Evolutionary conservation across 2,329 filamentous ascomycete species (phyloP), one percentile per base, ranked within the genome.

Genomic region (Diaporthe sp.): DNA sequence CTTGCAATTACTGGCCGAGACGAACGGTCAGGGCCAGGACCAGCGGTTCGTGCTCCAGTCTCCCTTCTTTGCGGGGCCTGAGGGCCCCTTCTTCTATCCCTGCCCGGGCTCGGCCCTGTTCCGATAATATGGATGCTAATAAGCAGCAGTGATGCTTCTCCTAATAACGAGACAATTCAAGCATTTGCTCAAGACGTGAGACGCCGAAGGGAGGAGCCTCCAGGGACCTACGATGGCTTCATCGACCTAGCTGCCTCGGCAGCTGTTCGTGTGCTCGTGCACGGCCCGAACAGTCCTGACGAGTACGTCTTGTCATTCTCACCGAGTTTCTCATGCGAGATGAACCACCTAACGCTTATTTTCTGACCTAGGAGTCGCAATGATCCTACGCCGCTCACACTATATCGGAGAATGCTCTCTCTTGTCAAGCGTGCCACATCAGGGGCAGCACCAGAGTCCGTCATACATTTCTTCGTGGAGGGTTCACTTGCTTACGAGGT

Each of bases 171-270:
- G 25, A 15, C 5, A 10, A 37, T 73, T 7, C 58, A 65, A 25
- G 57, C 46, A 17, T 73, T 73, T 19, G 58, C 31, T 1, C 17
- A 25, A 34, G 60, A 65, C n/a, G 71, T 73, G n/a, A 55, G 58
- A 37, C 58, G 58, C 37, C 58, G 71, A 9, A 73, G 57, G 37
- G 19, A 42, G 13, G 46, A 65, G 13, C 71, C 71, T 28, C 25
- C 19, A 6, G 58, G 49, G 22, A 13, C 37, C 12, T 73, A 73
- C 7, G 71, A 73, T 34, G 71, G 42, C 46, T 55, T 73, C 34
- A 13, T 73, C 55, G 71, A 73, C 37, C 58, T 73, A 13, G 71
- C 58, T 46, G 71, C 71, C n/a, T 34, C 49, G 39, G 71, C 71
- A 13, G 71, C 58, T 10, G 71, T 34, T 2, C 37, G 13, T 7